Evolutionary conservation across 306 rosid species (phyloP).

Genomic region (Prunus salicina): DNA sequence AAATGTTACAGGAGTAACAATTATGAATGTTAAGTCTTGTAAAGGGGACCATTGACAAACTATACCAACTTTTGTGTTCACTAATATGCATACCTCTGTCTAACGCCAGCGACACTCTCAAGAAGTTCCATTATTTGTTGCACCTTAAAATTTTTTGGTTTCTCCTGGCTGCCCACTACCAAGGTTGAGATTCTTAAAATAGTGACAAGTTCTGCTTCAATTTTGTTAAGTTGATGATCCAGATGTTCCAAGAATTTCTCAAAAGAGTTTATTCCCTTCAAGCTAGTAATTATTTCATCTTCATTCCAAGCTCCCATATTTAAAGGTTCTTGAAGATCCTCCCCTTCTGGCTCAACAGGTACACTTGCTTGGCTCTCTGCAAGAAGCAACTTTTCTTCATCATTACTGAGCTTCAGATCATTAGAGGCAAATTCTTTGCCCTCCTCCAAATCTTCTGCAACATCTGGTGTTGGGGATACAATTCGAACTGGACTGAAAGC

Average conservation of each 20-base stretch:
- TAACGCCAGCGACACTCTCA: slow-evolving; percentile 51
- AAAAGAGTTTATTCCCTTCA: slow-evolving; percentile 52
- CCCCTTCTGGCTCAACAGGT: slow-evolving; percentile 32
- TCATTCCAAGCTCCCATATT: slow-evolving; percentile 25
- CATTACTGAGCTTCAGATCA: slow-evolving; percentile 20
- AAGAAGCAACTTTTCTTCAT: slow-evolving; percentile 38
- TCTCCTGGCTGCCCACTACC: slow-evolving; percentile 50
- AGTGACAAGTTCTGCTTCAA: slow-evolving; percentile 68
- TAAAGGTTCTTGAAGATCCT: slow-evolving; percentile 25
- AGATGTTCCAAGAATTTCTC: slow-evolving; percentile 60
- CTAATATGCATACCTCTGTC: slow-evolving; percentile 56
- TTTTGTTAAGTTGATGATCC: slow-evolving; percentile 59
- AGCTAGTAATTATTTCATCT: slow-evolving; percentile 29
- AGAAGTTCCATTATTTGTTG: slow-evolving; percentile 70
- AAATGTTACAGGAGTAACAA: too few species aligned
- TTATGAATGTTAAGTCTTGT: slow-evolving; percentile 14
- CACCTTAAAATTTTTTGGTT: slow-evolving; percentile 57
- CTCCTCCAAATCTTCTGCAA: slow-evolving; percentile 27
- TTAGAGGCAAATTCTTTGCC: slow-evolving; percentile 17
- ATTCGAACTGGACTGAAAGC: slow-evolving; percentile 66
- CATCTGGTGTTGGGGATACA: slow-evolving; percentile 48
- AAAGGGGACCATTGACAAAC: background rate
- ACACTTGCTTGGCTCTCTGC: slow-evolving; percentile 32
- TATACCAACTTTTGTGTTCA: slow-evolving; percentile 8
- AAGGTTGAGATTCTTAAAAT: slow-evolving; percentile 63